Evolutionary conservation across 164 flowering plant species (phyloP), one percentile per base, ranked within the genome.

Genomic region (Magnolia kwangsiensis): DNA sequence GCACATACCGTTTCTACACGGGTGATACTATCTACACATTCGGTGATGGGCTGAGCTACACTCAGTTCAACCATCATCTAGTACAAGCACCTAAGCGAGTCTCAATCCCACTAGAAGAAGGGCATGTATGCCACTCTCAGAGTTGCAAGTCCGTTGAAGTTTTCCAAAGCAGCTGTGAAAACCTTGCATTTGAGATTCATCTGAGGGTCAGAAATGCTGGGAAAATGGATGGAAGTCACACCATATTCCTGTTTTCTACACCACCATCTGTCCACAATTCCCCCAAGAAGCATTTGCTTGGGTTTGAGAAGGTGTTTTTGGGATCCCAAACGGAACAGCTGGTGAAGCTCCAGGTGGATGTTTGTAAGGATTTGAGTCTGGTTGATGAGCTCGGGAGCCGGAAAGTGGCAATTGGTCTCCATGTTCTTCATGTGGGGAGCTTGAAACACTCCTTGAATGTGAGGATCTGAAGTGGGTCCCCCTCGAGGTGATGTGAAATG

Each of bases 21-120:
- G 99, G 99, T 0, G 84, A 86, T 78, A 87, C 92, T 0, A 83
- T 96, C 11, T 94, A 86, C 65, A 3, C 85, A 20, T 96, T 94
- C 73, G 99, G 99, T 7, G 93, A 94, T 74, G 99, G 99, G 27
- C 73, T 91, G 51, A 92, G 99, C 85, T 96, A 90, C 85, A 74
- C 96, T 4, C 1, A 19, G 1, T 85, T 89, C 84, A 80, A 50
- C 14, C 97, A 96, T 80, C 78, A 82, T 45, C 87, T 96, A 18
- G 87, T 84, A 23, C 77, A 72, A 76, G 97, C 97, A 23, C 97
- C 98, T 0, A 79, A 85, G 74, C 75, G 67, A 29, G 87, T 94
- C 45, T 84, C 89, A 0, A 19, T 91, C 50, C 92, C 95, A 51
- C 71, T 96, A 55, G 94, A 84, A 63, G 89, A 88, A 64, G 83